Percentiles rank a stretch among this genome's conserved stretches.
phyloP scores from a whole-genome alignment of 768 basidiomycete genomes.

The Psilocybe cubensis region DNA sequence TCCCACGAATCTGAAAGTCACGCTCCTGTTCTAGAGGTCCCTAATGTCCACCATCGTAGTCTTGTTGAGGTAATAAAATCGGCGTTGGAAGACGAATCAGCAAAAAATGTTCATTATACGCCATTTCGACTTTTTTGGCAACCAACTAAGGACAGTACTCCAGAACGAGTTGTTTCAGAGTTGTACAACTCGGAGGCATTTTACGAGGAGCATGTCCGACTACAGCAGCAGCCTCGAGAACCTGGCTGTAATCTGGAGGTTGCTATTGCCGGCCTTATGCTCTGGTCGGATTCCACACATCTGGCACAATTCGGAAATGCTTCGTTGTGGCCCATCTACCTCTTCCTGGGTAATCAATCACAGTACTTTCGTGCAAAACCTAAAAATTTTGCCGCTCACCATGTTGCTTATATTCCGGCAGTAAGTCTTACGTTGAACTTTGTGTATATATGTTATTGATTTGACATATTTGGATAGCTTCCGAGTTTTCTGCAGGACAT shows the following conservation, averaged over 20 bases:
- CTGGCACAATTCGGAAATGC: conserved; percentile 38
- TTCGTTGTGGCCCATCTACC: conserved; percentile 43
- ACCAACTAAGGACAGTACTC: conserved; percentile 2
- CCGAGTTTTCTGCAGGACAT: conserved; percentile 22
- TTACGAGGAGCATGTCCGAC: conserved; percentile 18
- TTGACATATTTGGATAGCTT: conserved; percentile 13
- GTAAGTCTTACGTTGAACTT: conserved; percentile 28
- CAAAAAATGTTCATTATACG: conserved; percentile 21
- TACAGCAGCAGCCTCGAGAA: conserved; percentile 17
- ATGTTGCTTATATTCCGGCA: conserved; percentile 42
- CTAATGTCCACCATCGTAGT: conserved; percentile 16
- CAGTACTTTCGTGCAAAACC: conserved; percentile 39
- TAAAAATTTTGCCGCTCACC: conserved; percentile 31
- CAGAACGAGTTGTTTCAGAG: conserved; percentile 20
- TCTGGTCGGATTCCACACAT: conserved; percentile 40
- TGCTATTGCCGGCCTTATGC: conserved; percentile 30
- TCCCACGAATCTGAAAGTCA: conserved; percentile 21
- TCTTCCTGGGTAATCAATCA: conserved; percentile 39
- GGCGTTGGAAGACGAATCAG: conserved; percentile 9
- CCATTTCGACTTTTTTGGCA: conserved; percentile 29
- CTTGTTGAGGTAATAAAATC: conserved; percentile 14
- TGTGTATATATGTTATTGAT: background rate
- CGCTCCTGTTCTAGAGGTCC: conserved; percentile 25
- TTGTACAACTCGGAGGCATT: too few species aligned
- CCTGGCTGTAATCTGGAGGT: conserved; percentile 22